Conservation (phyloP, 108 stramenopile genomes). For the Skeletonema marinoi region DNA sequence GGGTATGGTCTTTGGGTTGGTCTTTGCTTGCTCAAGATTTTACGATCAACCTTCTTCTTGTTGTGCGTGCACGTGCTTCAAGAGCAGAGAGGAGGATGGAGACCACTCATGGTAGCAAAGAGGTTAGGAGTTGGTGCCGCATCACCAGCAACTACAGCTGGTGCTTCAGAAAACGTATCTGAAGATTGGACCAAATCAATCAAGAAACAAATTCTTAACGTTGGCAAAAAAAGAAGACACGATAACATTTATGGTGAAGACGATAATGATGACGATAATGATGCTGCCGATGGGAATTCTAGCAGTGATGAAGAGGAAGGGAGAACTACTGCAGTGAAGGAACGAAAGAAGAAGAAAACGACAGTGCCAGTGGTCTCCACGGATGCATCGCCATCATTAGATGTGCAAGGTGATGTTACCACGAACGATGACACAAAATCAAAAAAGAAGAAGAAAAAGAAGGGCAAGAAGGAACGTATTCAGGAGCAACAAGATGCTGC, state of each 20-base stretch:
- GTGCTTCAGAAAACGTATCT: not conserved
- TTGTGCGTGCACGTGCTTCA: too few relatives aligned
- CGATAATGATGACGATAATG: constrained; percentile 37
- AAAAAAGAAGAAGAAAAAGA: constrained; percentile 60
- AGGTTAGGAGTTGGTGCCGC: constrained; percentile 58
- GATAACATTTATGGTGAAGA: not conserved
- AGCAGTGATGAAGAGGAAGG: constrained; percentile 67
- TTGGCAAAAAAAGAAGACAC: constrained; percentile 54
- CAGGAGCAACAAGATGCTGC: constrained; percentile 13
- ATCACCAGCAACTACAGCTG: not conserved
- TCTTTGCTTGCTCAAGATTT: too few relatives aligned
- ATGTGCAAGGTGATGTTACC: not conserved
- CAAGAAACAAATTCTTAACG: constrained; percentile 49
- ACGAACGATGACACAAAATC: constrained; percentile 3
- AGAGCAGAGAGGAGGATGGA: too few relatives aligned
- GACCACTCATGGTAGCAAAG: constrained; percentile 11
- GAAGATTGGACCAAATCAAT: constrained; percentile 32
- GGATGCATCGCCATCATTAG: not conserved
- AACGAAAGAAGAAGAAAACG: constrained; percentile 11
- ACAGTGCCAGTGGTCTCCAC: not conserved
- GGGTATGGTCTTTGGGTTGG: too few relatives aligned
- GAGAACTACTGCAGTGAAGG: constrained; percentile 57
- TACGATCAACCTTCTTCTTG: too few relatives aligned
- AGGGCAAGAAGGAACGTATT: constrained; percentile 66
- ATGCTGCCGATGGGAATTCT: constrained; percentile 36